These are phyloP conservation scores for Candida lessepsii DNA, from an alignment of 805 yeast genomes.

Conservation along the genomic window DNA sequence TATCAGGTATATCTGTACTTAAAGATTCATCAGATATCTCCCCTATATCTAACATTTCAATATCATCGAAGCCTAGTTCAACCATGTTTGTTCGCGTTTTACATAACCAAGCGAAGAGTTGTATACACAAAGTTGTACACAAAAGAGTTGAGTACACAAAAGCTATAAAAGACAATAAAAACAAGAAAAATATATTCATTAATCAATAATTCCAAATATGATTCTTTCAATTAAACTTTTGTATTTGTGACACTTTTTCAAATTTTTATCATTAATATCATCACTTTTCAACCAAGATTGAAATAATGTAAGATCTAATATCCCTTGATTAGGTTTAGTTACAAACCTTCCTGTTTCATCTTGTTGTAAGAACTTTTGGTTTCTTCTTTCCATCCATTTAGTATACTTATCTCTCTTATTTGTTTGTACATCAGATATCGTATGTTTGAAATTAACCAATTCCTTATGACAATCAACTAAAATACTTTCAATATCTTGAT, in stretches of 20 bases:
- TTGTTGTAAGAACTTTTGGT: conserved; percentile 15
- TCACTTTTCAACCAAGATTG: conserved; percentile 18
- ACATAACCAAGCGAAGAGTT: background rate
- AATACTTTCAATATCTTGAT: conserved; percentile 15
- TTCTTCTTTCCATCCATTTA: conserved; percentile 13
- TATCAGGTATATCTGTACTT: conserved; percentile 17
- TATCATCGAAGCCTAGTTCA: conserved; percentile 31
- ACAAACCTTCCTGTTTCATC: conserved; percentile 16
- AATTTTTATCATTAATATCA: background rate
- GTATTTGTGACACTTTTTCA: background rate
- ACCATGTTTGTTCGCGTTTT: conserved; percentile 5
- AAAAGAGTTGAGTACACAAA: too few species aligned
- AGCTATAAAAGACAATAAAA: too few species aligned
- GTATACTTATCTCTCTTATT: conserved; percentile 14
- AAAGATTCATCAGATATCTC: conserved; percentile 31
- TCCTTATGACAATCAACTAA: conserved; percentile 18
- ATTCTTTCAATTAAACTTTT: conserved; percentile 1
- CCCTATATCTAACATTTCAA: conserved; percentile 45
- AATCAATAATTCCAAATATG: conserved; percentile 1
- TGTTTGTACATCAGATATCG: conserved; percentile 11
- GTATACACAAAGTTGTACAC: too few species aligned
- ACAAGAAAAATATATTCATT: too few species aligned
- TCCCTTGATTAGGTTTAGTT: conserved; percentile 14
- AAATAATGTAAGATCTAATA: conserved; percentile 18
- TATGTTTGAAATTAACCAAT: conserved; percentile 10